phyloP scores from a whole-genome alignment of 2,329 filamentous ascomycete species.

The Fusarium scirpi region DNA sequence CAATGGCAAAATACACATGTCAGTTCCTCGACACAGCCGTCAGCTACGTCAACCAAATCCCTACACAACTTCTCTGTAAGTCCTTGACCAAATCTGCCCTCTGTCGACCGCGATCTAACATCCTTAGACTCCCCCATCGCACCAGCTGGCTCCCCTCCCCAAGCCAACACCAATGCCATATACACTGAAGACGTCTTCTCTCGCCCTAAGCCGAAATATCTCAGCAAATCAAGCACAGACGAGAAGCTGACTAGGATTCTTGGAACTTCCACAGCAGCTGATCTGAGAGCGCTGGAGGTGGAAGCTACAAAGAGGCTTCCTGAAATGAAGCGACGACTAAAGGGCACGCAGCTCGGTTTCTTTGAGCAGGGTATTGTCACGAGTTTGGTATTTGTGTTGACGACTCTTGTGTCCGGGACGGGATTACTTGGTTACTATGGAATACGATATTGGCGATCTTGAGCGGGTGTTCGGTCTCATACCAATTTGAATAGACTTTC shows the following conservation, averaged over 20 bases:
- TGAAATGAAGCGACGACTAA: slow-evolving; percentile 22
- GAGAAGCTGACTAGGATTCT: neutral
- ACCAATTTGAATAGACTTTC: too few relatives aligned
- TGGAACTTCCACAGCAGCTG: neutral
- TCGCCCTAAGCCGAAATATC: slow-evolving; percentile 19
- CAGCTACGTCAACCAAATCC: slow-evolving; percentile 28
- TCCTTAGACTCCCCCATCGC: slow-evolving; percentile 15
- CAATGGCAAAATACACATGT: slow-evolving; percentile 28
- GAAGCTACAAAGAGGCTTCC: slow-evolving; percentile 18
- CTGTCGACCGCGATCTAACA: too few relatives aligned
- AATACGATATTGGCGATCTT: slow-evolving; percentile 12
- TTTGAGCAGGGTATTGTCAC: slow-evolving; percentile 38
- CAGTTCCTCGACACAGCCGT: slow-evolving; percentile 25
- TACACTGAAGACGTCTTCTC: slow-evolving; percentile 24
- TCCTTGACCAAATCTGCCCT: too few relatives aligned
- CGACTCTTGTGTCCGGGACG: slow-evolving; percentile 21
- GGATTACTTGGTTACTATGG: slow-evolving; percentile 28
- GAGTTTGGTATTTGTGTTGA: slow-evolving; percentile 16
- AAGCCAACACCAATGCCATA: neutral
- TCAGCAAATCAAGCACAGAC: neutral
- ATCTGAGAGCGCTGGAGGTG: neutral
- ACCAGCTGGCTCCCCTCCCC: slow-evolving; percentile 3
- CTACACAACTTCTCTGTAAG: slow-evolving; percentile 19
- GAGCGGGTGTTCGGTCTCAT: neutral
- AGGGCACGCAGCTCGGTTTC: slow-evolving; percentile 21